Evolutionary conservation across 2,329 filamentous ascomycete genomes (phyloP).

Genomic region (Akanthomyces dipterigenus): DNA sequence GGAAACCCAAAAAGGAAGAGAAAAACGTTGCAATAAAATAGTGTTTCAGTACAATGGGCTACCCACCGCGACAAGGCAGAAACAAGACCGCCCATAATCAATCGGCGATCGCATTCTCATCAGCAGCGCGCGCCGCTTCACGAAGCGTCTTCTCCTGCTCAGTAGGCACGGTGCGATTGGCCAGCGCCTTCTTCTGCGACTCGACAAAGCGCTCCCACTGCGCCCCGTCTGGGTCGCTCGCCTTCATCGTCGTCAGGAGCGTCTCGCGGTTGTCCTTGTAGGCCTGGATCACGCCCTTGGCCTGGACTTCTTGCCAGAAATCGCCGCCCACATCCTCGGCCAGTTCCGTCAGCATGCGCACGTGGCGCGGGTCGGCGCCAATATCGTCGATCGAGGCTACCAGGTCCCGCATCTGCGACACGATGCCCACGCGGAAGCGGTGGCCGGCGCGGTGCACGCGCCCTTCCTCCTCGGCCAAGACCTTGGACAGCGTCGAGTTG

Average conservation of each 20-base stretch:
- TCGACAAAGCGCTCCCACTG: slow-evolving; percentile 58
- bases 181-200: slow-evolving; percentile 51
- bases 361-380: slow-evolving; percentile 42
- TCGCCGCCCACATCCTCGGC: slow-evolving; percentile 57
- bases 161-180: slow-evolving; percentile 37
- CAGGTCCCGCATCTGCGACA: slow-evolving; percentile 40
- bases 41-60: not conserved
- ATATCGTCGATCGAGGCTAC: slow-evolving; percentile 44
- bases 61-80: not conserved
- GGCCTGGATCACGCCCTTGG: slow-evolving; percentile 53
- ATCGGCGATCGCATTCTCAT: slow-evolving; percentile 39
- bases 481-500: slow-evolving; percentile 47
- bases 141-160: slow-evolving; percentile 20
- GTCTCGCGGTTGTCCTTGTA: slow-evolving; percentile 53
- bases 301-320: slow-evolving; percentile 46
- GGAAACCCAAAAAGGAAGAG: not conserved
- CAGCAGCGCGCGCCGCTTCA: slow-evolving; percentile 13
- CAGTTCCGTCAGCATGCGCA: slow-evolving; percentile 51
- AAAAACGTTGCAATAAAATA: not conserved
- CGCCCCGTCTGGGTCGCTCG: slow-evolving; percentile 51
- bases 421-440: slow-evolving; percentile 47
- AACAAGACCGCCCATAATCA: slow-evolving; percentile 16
- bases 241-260: slow-evolving; percentile 43
- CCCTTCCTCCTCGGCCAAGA: slow-evolving; percentile 51
- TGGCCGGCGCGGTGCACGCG: slow-evolving; percentile 50